Conservation (phyloP, 352 stramenopile genomes). For the Pythium graminicola region DNA sequence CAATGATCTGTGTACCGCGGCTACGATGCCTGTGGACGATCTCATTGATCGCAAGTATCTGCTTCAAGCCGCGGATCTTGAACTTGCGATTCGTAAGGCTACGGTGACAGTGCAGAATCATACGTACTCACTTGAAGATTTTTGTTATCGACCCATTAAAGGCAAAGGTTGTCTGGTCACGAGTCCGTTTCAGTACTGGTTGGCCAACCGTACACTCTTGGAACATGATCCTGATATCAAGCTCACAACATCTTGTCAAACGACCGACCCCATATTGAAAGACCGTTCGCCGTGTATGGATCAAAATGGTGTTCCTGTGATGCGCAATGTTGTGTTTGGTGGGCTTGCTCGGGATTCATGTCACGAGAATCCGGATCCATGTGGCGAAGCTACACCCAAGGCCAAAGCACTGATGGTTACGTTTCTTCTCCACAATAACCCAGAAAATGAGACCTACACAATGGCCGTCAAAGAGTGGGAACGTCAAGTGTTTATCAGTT, state of each 20-base stretch:
- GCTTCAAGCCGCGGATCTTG: slow-evolving; percentile 50
- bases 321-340: slow-evolving; percentile 86
- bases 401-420: slow-evolving; percentile 82
- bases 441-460: slow-evolving; percentile 70
- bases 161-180: slow-evolving; percentile 78
- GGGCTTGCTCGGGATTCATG: slow-evolving; percentile 53
- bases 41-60: slow-evolving; percentile 58
- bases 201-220: slow-evolving; percentile 48
- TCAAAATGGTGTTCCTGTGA: slow-evolving; percentile 85
- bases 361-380: slow-evolving; percentile 78
- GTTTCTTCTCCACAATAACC: slow-evolving; percentile 79
- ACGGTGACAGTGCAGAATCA: slow-evolving; percentile 27
- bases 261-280: slow-evolving; percentile 44
- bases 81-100: slow-evolving; percentile 45
- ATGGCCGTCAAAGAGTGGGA: slow-evolving; percentile 73
- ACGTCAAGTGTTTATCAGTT: slow-evolving; percentile 60
- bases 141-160: slow-evolving; percentile 74
- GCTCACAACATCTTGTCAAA: slow-evolving; percentile 85
- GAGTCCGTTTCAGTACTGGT: slow-evolving; percentile 80
- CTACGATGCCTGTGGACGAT: slow-evolving; percentile 25
- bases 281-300: slow-evolving; percentile 77
- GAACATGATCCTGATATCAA: slow-evolving; percentile 70
- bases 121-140: slow-evolving; percentile 49
- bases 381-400: slow-evolving; percentile 63
- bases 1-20: background rate